These are phyloP conservation scores for Aspergillus sp. DNA, from an alignment of 2,329 filamentous ascomycete genomes.

Conservation along the genomic window DNA sequence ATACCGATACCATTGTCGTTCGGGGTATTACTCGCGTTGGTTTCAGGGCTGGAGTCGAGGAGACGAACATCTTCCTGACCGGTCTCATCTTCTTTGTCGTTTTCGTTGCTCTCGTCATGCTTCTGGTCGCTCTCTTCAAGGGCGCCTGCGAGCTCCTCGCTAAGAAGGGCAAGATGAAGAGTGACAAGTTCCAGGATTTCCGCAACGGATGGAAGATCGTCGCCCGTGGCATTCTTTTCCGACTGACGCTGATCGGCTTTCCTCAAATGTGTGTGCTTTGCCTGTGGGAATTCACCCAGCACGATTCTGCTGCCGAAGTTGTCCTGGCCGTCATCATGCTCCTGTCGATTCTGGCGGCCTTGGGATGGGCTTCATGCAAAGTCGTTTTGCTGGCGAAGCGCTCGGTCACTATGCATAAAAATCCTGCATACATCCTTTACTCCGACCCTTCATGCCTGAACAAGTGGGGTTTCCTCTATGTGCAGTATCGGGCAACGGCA, in stretches of 20 bases:
- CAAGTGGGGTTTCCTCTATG: conserved; percentile 98
- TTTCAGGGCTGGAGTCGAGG: conserved; percentile 80
- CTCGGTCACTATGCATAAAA: conserved; percentile 88
- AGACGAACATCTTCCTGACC: conserved; percentile 91
- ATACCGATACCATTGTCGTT: conserved; percentile 51
- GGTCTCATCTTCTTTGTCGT: conserved; percentile 85
- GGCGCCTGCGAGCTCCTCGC: conserved; percentile 72
- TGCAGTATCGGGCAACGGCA: conserved; percentile 91
- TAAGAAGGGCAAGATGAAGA: conserved; percentile 74
- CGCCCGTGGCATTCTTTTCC: conserved; percentile 90
- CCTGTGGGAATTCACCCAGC: conserved; percentile 87
- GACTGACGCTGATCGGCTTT: conserved; percentile 84
- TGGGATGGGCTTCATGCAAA: conserved; percentile 85
- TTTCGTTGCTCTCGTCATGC: conserved; percentile 72
- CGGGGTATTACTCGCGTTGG: conserved; percentile 86
- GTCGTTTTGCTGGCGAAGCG: conserved; percentile 85
- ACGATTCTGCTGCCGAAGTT: conserved; percentile 81
- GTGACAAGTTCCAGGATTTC: conserved; percentile 88
- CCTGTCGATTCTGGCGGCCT: conserved; percentile 71
- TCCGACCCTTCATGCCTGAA: conserved; percentile 91
- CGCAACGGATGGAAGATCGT: conserved; percentile 91
- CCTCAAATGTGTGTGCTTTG: conserved; percentile 88
- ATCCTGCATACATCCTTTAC: conserved; percentile 94
- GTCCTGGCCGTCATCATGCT: conserved; percentile 88
- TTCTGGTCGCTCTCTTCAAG: conserved; percentile 77